Conservation (phyloP, 305 asterid genomes). For the Fraxinus sp. region DNA sequence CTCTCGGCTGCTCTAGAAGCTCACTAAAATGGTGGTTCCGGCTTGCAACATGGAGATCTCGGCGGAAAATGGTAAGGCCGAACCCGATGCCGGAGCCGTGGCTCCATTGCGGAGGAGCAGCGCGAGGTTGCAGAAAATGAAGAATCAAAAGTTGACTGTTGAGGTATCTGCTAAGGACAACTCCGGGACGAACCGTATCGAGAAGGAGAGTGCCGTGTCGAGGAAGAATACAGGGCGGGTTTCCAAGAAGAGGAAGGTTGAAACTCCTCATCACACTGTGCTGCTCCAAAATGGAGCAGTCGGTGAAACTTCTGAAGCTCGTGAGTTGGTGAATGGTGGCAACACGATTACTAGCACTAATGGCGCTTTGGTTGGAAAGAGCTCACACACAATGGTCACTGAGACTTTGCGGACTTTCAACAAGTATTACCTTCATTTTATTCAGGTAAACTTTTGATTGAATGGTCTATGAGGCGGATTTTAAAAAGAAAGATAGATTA, state of each 20-base stretch:
- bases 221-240: not conserved
- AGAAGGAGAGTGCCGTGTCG: not conserved
- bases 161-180: not conserved
- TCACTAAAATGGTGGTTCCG: not conserved
- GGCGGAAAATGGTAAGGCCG: not conserved
- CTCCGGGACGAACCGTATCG: not conserved
- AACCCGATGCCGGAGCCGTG: not conserved
- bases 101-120: not conserved
- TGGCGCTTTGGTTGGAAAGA: constrained; percentile 17
- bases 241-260: not conserved
- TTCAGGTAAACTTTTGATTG: constrained; percentile 34
- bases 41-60: not conserved
- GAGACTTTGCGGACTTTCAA: constrained; percentile 45
- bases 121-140: not conserved
- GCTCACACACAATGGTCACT: constrained; percentile 28
- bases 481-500: not conserved
- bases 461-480: not conserved
- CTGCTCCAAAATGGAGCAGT: not conserved
- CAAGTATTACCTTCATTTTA: constrained; percentile 42
- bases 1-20: not conserved
- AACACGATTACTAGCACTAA: not conserved
- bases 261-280: not conserved
- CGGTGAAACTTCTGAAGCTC: not conserved
- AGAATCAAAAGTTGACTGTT: not conserved
- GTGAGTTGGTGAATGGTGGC: not conserved